These are phyloP conservation scores for Lagenidium giganteum DNA, from an alignment of 352 stramenopile genomes.

Conservation along the genomic window DNA sequence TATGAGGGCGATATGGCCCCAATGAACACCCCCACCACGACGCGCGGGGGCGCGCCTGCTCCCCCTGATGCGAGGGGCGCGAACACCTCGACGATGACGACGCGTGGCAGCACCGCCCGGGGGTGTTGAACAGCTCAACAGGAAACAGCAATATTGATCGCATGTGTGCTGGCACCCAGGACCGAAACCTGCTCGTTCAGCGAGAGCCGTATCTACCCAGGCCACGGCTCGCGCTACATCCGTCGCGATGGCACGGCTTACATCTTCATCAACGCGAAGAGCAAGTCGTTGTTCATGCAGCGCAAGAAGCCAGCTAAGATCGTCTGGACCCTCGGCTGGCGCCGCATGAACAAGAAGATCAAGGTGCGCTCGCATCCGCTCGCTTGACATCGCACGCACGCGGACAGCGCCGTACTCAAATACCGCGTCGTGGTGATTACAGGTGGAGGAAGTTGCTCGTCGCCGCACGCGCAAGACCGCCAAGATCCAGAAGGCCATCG, in stretches of 20 bases:
- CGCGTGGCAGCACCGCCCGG: too few relatives aligned
- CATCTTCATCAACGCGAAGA: conserved; percentile 96
- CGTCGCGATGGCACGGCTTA: conserved; percentile 96
- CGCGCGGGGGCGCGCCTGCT: too few relatives aligned
- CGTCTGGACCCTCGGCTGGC: conserved; percentile 97
- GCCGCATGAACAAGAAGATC: conserved; percentile 99
- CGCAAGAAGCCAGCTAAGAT: conserved; percentile 99
- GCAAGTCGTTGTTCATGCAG: conserved; percentile 97
- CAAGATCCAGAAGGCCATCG: conserved; percentile 97
- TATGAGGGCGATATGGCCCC: not conserved
- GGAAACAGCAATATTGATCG: conserved; percentile 9
- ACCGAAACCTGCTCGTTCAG: conserved; percentile 90
- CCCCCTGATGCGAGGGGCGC: too few relatives aligned
- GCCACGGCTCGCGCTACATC: conserved; percentile 98
- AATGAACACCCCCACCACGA: too few relatives aligned
- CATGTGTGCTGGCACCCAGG: too few relatives aligned
- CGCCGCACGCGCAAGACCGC: conserved; percentile 90
- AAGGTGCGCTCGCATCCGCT: conserved; percentile 70
- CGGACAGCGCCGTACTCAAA: too few relatives aligned
- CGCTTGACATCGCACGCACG: too few relatives aligned
- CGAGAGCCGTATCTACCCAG: conserved; percentile 95
- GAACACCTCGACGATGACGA: too few relatives aligned
- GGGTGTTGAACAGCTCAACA: too few relatives aligned
- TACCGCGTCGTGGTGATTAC: conserved; percentile 6
- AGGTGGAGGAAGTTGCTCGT: conserved; percentile 79